Percentiles rank a stretch among this genome's conserved stretches.
phyloP scores from a whole-genome alignment of 768 basidiomycete species.

The Kwoniella dejecticola region DNA sequence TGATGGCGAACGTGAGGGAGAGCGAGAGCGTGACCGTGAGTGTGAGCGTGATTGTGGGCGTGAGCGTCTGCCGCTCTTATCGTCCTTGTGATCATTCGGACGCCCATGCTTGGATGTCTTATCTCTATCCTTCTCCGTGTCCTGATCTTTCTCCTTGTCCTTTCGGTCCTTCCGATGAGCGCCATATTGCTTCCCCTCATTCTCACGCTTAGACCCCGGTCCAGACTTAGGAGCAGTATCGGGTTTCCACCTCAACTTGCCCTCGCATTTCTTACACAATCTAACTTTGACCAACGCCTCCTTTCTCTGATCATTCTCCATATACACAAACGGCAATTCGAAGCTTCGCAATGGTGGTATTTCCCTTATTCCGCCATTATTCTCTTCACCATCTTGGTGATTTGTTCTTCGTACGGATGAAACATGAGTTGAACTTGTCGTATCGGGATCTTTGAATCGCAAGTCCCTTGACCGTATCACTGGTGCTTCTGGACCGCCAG shows the following conservation, averaged over 20 bases:
- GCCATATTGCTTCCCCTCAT: background rate
- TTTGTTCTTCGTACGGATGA: background rate
- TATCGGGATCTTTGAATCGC: conserved; percentile 9
- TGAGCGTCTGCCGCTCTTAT: background rate
- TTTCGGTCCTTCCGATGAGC: too few species aligned
- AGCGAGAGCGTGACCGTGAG: conserved; percentile 1
- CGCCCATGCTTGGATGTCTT: too few species aligned
- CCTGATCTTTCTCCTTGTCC: background rate
- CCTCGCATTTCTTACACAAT: conserved; percentile 73
- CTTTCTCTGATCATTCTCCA: conserved; percentile 73
- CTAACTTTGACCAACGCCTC: conserved; percentile 88
- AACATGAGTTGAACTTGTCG: background rate
- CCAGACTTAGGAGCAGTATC: conserved; percentile 7
- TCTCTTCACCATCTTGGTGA: background rate
- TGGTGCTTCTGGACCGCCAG: background rate
- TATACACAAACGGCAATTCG: conserved; percentile 87
- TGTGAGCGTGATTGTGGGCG: conserved; percentile 1
- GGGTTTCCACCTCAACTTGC: conserved; percentile 75
- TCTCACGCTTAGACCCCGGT: background rate
- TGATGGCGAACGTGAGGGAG: too few species aligned
- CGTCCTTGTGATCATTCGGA: too few species aligned
- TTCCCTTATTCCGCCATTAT: conserved; percentile 5
- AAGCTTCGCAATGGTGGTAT: conserved; percentile 65
- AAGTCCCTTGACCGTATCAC: background rate
- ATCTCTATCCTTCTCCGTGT: background rate